Conservation (phyloP, 768 basidiomycete genomes). For the Agrocybe pediades region DNA sequence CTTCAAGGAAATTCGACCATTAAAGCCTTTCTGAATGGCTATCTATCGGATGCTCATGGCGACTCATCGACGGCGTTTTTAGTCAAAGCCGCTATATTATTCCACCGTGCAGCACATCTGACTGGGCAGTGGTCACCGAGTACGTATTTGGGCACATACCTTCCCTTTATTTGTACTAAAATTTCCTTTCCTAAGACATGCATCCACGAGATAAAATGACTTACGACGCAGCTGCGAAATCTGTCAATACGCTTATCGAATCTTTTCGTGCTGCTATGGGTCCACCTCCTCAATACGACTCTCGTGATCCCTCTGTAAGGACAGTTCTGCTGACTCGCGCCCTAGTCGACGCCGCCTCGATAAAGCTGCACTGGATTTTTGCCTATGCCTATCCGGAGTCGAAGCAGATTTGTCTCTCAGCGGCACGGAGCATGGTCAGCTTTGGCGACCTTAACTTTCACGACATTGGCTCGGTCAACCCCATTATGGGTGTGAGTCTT, state of each 20-base stretch:
- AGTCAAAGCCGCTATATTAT: conserved; percentile 58
- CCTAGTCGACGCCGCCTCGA: conserved; percentile 48
- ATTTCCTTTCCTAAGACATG: conserved; percentile 34
- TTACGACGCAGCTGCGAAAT: conserved; percentile 45
- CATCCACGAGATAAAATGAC: conserved; percentile 40
- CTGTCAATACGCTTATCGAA: conserved; percentile 48
- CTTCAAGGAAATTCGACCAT: conserved; percentile 50
- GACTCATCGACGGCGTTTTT: conserved; percentile 42
- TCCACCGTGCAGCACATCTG: conserved; percentile 58
- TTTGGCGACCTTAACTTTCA: conserved; percentile 39
- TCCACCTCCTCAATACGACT: conserved; percentile 29
- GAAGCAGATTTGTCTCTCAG: conserved; percentile 42
- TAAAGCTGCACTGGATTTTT: conserved; percentile 54
- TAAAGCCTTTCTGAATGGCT: conserved; percentile 46
- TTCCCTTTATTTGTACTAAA: conserved; percentile 9
- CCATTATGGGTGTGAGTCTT: conserved; percentile 53
- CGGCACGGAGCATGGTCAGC: conserved; percentile 44
- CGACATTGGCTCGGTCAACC: conserved; percentile 43
- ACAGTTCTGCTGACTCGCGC: conserved; percentile 48
- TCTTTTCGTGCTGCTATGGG: conserved; percentile 37
- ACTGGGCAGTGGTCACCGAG: conserved; percentile 48
- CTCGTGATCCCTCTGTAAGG: conserved; percentile 36
- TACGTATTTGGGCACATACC: conserved; percentile 22
- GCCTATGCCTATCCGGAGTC: conserved; percentile 43
- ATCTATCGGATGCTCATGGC: conserved; percentile 30